Evolutionary conservation across 2,329 filamentous ascomycete genomes (phyloP).

Genomic region (Colletotrichum abscissum): DNA sequence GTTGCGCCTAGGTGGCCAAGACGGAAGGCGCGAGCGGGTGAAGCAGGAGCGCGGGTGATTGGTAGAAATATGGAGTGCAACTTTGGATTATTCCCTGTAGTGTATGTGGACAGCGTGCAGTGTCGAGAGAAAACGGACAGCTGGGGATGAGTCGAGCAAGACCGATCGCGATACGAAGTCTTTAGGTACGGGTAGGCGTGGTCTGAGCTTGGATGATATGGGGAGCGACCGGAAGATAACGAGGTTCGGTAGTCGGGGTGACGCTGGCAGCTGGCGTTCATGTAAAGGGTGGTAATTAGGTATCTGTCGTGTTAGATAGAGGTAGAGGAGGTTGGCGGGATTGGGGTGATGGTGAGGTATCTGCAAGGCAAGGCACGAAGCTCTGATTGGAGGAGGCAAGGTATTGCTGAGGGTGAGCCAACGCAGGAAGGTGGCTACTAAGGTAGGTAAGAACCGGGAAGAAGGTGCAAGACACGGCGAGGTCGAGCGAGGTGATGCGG

Average conservation of each 20-base stretch:
- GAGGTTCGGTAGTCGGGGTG: neutral
- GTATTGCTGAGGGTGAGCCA: neutral
- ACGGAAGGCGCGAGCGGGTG: constrained; percentile 2
- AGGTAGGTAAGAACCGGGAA: neutral
- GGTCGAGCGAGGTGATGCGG: neutral
- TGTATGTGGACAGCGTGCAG: neutral
- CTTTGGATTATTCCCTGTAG: constrained; percentile 7
- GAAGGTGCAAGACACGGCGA: neutral
- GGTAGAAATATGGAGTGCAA: neutral
- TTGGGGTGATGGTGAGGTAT: neutral
- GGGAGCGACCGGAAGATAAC: neutral
- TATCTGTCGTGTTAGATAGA: neutral
- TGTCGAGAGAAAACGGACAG: neutral
- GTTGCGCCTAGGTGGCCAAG: constrained; percentile 21
- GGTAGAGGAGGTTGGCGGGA: neutral
- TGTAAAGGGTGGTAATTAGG: neutral
- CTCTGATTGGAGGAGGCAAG: neutral
- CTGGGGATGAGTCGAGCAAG: neutral
- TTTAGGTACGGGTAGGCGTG: neutral
- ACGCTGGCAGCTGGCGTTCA: neutral
- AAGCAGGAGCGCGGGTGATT: neutral
- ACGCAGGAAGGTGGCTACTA: neutral
- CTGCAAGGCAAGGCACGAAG: constrained; percentile 14
- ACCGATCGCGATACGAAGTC: neutral
- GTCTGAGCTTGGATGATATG: neutral